Evolutionary conservation across 2,329 filamentous ascomycete species (phyloP), one percentile per base, ranked within the genome.

Genomic region (Dothideomycetidae sp.): DNA sequence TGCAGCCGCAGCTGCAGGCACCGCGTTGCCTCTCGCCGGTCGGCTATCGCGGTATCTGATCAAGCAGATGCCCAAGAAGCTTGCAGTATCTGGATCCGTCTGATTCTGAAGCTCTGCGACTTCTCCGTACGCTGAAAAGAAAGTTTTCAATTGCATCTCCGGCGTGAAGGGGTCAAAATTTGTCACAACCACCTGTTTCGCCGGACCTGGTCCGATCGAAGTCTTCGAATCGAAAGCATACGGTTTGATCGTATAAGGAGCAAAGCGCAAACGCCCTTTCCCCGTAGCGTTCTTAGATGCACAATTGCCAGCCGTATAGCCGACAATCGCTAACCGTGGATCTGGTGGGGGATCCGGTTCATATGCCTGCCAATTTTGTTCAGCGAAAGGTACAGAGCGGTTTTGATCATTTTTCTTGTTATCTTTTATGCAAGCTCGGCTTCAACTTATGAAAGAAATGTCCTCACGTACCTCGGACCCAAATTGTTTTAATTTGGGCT

Each of bases 21-120:
- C 62, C 2, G 70, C 60, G 2, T 62, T 51, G 50, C 60, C 74
- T 52, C 62, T 66, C 48, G 58, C 67, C 46, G 64, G 63, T 55
- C 37, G 61, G 57, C 62, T 73, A 54, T 96, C 88, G 51, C 80
- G 77, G 58, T 92, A 98, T 42, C 80, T 77, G 53, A 98, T 84
- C 11, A 84, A 83, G 46, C 83, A 93, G 54, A 98, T 86, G 10
- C 90, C 90, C 10, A 98, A 70, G 53, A 92, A 93, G 52, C 83
- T 90, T 12, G 90, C 90, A 10, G 86, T 96, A 41, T 86, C 79
- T 5, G 90, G 90, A 57, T 98, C 85, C 51, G 92, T 88, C 56
- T 92, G 88, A 53, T 94, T 94, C 52, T 83, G 85, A 49, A 92
- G 80, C 52, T 86, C 81, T 31, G 80, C 79, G 45, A 98, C 86